Evolutionary conservation across 1,139 yeast species (phyloP), one percentile per base, ranked within the genome.

Genomic region (Yamadazyma dushanensis): DNA sequence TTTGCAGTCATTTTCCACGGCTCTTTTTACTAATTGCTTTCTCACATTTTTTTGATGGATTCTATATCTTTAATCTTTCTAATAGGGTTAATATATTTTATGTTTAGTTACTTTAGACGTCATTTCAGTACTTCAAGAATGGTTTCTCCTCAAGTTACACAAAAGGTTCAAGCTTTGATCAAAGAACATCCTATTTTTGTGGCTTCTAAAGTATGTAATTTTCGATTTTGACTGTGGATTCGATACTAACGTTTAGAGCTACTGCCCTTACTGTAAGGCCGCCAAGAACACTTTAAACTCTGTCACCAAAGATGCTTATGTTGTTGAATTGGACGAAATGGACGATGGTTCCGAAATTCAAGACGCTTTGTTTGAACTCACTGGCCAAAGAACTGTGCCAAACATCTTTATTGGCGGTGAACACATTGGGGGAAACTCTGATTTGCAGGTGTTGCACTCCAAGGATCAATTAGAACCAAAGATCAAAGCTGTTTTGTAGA

Each of bases 351-450:
- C 59, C 36, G 72, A 66, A 42, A 78, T 90, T 50, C 97, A 92
- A 66, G 82, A 74, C 34, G 95, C 94, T 40, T 73, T 92, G 45
- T 59, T 56, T 31, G 80, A 83, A 54, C 61, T 88, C 46, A 83
- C 95, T 27, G 95, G 96, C 44, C 97, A 92, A 70, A 74, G 79
- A 50, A 88, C 97, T 26, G 97, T 92, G 40, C 98, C 98, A 45
- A 90, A 85, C 62, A 77, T 92, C 47, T 89, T 83, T 66, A 89
- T 92, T 58, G 80, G 75, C 35, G 96, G 96, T 41, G 74, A 87
- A 64, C 96, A 88, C 67, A 79, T 92, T 53, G 98, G 98, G 44
- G 98, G 98, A 41, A 86, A 88, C 75, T 82, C 90, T 34, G 95
- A 85, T 50, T 70, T 90, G 44, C 95, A 87, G 65, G 66, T 71